phyloP scores from a whole-genome alignment of 73 alveolate species.

The Halteria grandinella region DNA sequence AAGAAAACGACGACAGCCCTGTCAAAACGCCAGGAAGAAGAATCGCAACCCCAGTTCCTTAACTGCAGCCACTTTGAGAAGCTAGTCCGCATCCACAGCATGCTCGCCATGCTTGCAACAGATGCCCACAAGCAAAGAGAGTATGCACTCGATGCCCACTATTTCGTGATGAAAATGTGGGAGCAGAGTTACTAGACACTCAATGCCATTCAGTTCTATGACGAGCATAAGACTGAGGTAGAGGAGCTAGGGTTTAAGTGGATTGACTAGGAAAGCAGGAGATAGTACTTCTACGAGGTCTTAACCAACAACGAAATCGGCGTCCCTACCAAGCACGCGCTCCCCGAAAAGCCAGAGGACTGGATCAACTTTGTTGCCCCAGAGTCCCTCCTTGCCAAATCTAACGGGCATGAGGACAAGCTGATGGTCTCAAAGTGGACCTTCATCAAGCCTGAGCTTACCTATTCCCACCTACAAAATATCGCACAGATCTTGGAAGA shows the following conservation, averaged over 20 bases:
- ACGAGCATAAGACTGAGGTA: constrained; percentile 82
- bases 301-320: constrained; percentile 84
- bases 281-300: constrained; percentile 74
- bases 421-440: constrained; percentile 86
- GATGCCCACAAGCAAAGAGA: constrained; percentile 87
- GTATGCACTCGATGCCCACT: constrained; percentile 88
- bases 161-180: constrained; percentile 84
- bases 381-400: constrained; percentile 71
- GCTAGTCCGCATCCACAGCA: constrained; percentile 93
- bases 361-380: constrained; percentile 86
- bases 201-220: constrained; percentile 80
- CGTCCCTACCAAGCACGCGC: constrained; percentile 70
- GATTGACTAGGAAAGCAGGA: constrained; percentile 74
- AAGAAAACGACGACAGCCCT: constrained; percentile 89
- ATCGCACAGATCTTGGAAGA: constrained; percentile 80
- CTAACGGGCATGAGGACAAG: constrained; percentile 80
- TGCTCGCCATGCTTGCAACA: constrained; percentile 93
- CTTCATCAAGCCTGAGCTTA: constrained; percentile 86
- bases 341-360: constrained; percentile 84
- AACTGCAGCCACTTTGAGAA: constrained; percentile 96
- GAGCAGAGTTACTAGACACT: constrained; percentile 79
- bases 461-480: constrained; percentile 71
- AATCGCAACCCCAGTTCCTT: constrained; percentile 93
- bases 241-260: constrained; percentile 86
- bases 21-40: constrained; percentile 94